These are phyloP conservation scores for Aspergillus quadrilineatus DNA, from an alignment of 2,329 filamentous ascomycete genomes.

Conservation along the genomic window DNA sequence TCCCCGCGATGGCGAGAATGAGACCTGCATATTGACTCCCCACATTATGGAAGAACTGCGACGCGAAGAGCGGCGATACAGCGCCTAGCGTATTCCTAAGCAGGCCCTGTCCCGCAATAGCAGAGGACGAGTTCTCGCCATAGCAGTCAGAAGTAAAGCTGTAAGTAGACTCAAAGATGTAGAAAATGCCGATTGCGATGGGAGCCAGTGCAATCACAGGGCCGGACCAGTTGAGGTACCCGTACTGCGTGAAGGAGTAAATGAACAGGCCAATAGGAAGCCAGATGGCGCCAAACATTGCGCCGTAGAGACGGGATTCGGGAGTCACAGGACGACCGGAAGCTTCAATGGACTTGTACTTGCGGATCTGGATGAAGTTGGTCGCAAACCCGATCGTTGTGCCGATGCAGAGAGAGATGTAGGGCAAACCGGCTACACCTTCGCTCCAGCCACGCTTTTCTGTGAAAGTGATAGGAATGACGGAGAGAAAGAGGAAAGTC, in stretches of 20 bases:
- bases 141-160: slow-evolving; percentile 56
- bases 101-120: slow-evolving; percentile 53
- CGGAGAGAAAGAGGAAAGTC: slow-evolving; percentile 55
- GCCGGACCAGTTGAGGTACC: slow-evolving; percentile 50
- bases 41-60: slow-evolving; percentile 54
- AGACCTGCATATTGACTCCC: slow-evolving; percentile 55
- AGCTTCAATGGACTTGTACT: slow-evolving; percentile 44
- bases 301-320: slow-evolving; percentile 51
- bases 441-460: slow-evolving; percentile 56
- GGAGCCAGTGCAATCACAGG: slow-evolving; percentile 51
- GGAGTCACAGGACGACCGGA: slow-evolving; percentile 37
- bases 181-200: slow-evolving; percentile 56
- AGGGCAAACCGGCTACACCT: slow-evolving; percentile 51
- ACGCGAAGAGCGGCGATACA: slow-evolving; percentile 53
- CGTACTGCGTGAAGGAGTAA: slow-evolving; percentile 56
- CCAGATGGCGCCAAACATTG: slow-evolving; percentile 49
- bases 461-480: slow-evolving; percentile 52
- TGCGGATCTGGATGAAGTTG: slow-evolving; percentile 53
- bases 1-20: slow-evolving; percentile 49
- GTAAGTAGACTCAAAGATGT: slow-evolving; percentile 46
- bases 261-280: slow-evolving; percentile 53
- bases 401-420: slow-evolving; percentile 52
- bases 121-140: slow-evolving; percentile 41
- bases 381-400: slow-evolving; percentile 50
- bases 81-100: slow-evolving; percentile 56